Percentiles rank a stretch among this genome's conserved stretches.
Conservation (phyloP, 1,139 yeast genomes). For the Arxiozyma heterogenica region DNA sequence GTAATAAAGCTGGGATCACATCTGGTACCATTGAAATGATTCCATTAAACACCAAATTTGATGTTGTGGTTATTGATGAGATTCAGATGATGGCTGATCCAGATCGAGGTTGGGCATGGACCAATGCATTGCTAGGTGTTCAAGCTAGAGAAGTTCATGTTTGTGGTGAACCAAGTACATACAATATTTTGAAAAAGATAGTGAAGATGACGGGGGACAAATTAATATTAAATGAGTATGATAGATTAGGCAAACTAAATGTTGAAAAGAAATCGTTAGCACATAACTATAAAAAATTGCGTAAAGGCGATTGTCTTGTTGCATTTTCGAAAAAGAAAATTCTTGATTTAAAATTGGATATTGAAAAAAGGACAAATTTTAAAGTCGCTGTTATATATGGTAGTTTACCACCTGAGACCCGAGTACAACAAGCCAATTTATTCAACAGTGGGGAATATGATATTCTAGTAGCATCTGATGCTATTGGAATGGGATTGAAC, state of each 20-base stretch:
- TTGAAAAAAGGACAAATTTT: slow-evolving; percentile 51
- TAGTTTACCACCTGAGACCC: slow-evolving; percentile 89
- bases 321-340: slow-evolving; percentile 73
- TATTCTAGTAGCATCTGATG: slow-evolving; percentile 86
- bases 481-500: slow-evolving; percentile 95
- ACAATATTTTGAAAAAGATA: slow-evolving; percentile 51
- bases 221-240: slow-evolving; percentile 54
- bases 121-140: slow-evolving; percentile 80
- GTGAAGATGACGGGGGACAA: slow-evolving; percentile 71
- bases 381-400: slow-evolving; percentile 92
- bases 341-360: slow-evolving; percentile 51
- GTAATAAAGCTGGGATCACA: slow-evolving; percentile 62
- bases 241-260: slow-evolving; percentile 63
- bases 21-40: slow-evolving; percentile 95
- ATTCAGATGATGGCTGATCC: slow-evolving; percentile 88
- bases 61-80: slow-evolving; percentile 88
- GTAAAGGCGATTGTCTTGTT: slow-evolving; percentile 80
- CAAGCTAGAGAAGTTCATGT: slow-evolving; percentile 78
- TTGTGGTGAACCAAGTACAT: slow-evolving; percentile 87
- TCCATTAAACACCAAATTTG: slow-evolving; percentile 56
- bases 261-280: slow-evolving; percentile 40
- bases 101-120: slow-evolving; percentile 89
- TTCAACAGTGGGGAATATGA: slow-evolving; percentile 74
- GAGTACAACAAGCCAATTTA: slow-evolving; percentile 71
- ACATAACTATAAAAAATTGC: slow-evolving; percentile 33